A percentile compares a stretch with the other conserved stretches of the same genome.
These are phyloP conservation scores for Acer negundo DNA, from an alignment of 345 rosid genomes.

Conservation along the genomic window DNA sequence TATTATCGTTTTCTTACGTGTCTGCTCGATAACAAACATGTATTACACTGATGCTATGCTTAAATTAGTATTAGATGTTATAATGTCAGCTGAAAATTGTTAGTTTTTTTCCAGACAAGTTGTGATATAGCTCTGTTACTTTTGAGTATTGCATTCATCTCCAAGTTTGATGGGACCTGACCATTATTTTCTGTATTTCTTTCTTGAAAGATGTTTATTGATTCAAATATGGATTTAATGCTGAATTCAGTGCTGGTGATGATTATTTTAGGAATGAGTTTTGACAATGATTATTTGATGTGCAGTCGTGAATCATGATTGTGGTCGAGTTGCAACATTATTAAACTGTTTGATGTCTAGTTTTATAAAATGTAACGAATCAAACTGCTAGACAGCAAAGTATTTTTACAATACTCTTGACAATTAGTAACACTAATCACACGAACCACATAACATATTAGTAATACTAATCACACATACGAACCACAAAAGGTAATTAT, in stretches of 20 bases:
- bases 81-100: not conserved
- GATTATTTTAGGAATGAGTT: not conserved
- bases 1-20: not conserved
- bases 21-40: not conserved
- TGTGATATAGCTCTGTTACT: too few species aligned
- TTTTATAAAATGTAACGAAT: not conserved
- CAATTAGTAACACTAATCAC: not conserved
- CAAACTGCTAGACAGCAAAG: not conserved
- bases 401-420: not conserved
- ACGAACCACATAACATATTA: not conserved
- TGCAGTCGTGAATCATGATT: not conserved
- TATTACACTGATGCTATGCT: not conserved
- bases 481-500: too few species aligned
- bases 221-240: not conserved
- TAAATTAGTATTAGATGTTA: not conserved
- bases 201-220: not conserved
- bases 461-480: not conserved
- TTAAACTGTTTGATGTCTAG: not conserved
- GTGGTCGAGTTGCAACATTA: too few species aligned
- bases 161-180: not conserved
- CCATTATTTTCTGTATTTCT: not conserved
- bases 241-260: not conserved
- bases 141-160: not conserved
- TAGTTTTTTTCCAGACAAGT: too few species aligned
- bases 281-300: not conserved